Conservation (phyloP, 2,329 filamentous ascomycete species). For the Xylaria sp. region DNA sequence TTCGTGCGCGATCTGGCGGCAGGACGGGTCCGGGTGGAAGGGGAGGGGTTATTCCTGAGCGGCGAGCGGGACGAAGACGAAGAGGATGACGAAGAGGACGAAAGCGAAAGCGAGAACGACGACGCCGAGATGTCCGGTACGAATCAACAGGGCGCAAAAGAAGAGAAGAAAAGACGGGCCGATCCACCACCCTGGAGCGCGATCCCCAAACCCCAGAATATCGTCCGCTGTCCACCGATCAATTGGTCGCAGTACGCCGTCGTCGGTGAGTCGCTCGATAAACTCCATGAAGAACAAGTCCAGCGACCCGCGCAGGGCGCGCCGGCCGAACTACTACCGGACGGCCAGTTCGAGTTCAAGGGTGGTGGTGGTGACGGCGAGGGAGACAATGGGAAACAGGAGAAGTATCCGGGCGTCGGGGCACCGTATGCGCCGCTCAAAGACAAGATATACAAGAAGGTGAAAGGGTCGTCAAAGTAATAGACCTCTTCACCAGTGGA, state of each 20-base stretch:
- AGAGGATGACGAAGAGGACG: constrained; percentile 21
- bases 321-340: constrained; percentile 41
- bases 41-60: constrained; percentile 27
- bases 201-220: constrained; percentile 72
- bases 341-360: constrained; percentile 48
- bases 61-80: constrained; percentile 22
- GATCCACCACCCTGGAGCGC: constrained; percentile 46
- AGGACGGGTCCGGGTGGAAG: constrained; percentile 50
- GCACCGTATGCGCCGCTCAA: constrained; percentile 51
- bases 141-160: neutral
- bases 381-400: constrained; percentile 34
- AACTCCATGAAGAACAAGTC: constrained; percentile 75
- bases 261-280: constrained; percentile 78
- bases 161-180: neutral
- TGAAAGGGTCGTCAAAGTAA: constrained; percentile 28
- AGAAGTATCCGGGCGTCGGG: constrained; percentile 47
- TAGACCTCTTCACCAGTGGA: constrained; percentile 9
- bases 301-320: constrained; percentile 54
- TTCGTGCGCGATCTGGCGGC: constrained; percentile 65
- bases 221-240: constrained; percentile 80
- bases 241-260: constrained; percentile 95
- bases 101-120: constrained; percentile 9
- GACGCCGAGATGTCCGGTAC: neutral
- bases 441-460: constrained; percentile 42
- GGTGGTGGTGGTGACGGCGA: constrained; percentile 32